These are phyloP conservation scores for Theobroma grandiflorum DNA, from an alignment of 441 rosid species.

Conservation along the genomic window DNA sequence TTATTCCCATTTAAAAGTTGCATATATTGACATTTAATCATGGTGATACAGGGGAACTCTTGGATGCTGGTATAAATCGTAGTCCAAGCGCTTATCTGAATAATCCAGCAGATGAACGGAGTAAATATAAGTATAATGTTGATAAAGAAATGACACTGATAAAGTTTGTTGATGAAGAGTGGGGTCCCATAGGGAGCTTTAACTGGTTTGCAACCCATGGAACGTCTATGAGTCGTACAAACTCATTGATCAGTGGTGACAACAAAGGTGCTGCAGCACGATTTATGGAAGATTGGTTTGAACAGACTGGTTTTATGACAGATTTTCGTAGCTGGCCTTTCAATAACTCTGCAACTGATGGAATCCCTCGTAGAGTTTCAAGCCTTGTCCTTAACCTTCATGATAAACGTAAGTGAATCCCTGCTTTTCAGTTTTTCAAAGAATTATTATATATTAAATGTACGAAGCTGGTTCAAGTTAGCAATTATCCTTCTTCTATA, in stretches of 20 bases:
- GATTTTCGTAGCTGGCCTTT: constrained; percentile 21
- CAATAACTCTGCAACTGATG: constrained; percentile 28
- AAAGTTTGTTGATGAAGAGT: constrained; percentile 63
- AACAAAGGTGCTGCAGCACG: constrained; percentile 84
- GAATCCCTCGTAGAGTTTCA: constrained; percentile 57
- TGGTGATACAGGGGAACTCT: constrained; percentile 56
- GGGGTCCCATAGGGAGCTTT: constrained; percentile 71
- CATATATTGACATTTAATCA: not conserved
- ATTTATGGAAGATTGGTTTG: constrained; percentile 80
- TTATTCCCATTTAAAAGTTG: not conserved
- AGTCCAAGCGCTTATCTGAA: constrained; percentile 79
- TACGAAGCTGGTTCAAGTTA: not conserved
- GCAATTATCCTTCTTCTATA: not conserved
- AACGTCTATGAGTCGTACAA: constrained; percentile 77
- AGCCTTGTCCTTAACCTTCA: constrained; percentile 46
- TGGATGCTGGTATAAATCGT: constrained; percentile 78
- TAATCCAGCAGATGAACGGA: constrained; percentile 62
- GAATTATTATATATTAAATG: not conserved
- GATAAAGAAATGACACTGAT: constrained; percentile 77
- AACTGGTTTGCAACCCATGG: constrained; percentile 90
- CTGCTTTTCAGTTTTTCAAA: not conserved
- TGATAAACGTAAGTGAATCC: constrained; percentile 47
- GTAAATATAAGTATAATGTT: constrained; percentile 64
- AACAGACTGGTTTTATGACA: constrained; percentile 34
- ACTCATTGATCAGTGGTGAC: constrained; percentile 79